Conservation (phyloP, 2,329 filamentous ascomycete species). For the Fusarium virguliforme region DNA sequence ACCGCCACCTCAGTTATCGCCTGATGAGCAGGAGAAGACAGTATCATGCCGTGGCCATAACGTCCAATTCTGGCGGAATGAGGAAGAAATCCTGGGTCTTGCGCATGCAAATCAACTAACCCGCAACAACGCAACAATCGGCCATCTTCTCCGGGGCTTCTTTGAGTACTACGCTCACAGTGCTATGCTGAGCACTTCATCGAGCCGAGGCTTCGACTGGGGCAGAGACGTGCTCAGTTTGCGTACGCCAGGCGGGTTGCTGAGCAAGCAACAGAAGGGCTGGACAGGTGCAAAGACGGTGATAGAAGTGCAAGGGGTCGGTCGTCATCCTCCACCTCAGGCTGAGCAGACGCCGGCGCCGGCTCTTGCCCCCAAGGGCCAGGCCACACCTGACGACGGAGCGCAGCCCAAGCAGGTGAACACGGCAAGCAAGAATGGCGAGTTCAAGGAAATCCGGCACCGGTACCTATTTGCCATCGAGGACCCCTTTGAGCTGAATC, state of each 20-base stretch:
- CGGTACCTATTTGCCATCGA: slow-evolving; percentile 92
- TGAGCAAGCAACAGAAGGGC: slow-evolving; percentile 83
- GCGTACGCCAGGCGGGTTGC: slow-evolving; percentile 78
- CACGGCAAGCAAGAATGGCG: slow-evolving; percentile 54
- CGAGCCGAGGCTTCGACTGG: slow-evolving; percentile 81
- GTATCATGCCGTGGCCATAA: slow-evolving; percentile 74
- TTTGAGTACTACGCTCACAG: slow-evolving; percentile 87
- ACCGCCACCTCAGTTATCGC: slow-evolving; percentile 54
- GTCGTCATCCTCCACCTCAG: slow-evolving; percentile 36
- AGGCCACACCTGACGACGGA: slow-evolving; percentile 15
- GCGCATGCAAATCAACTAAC: slow-evolving; percentile 74
- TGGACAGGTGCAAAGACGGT: slow-evolving; percentile 89
- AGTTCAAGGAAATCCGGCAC: slow-evolving; percentile 80
- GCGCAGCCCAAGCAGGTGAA: slow-evolving; percentile 33
- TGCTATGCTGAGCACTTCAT: slow-evolving; percentile 67
- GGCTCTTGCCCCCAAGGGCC: slow-evolving; percentile 3
- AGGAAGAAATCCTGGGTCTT: slow-evolving; percentile 76
- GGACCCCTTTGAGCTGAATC: slow-evolving; percentile 89
- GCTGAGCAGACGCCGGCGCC: slow-evolving; percentile 34
- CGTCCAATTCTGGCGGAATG: slow-evolving; percentile 85
- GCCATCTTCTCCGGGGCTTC: slow-evolving; percentile 83
- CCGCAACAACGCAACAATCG: slow-evolving; percentile 78
- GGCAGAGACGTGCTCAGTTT: slow-evolving; percentile 84
- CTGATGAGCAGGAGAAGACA: slow-evolving; percentile 44
- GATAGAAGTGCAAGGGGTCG: slow-evolving; percentile 65